Percentiles rank a stretch among this genome's conserved stretches.
Conservation (phyloP, 2,329 filamentous ascomycete genomes). For the Alternaria triticimaculans region DNA sequence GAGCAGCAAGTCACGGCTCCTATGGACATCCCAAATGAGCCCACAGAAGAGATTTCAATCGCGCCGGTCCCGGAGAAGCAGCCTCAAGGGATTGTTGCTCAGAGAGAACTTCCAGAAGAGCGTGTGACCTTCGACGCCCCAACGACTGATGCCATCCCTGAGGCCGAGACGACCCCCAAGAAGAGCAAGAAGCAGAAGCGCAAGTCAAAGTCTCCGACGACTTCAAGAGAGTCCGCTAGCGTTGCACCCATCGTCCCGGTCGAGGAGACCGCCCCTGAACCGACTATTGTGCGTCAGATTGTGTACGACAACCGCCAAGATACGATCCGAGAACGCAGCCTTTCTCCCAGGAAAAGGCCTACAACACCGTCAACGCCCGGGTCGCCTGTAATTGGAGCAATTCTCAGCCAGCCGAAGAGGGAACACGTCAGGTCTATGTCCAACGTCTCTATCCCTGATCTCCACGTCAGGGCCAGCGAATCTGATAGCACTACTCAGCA, state of each 20-base stretch:
- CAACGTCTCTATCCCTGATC: background rate
- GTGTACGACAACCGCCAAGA: background rate
- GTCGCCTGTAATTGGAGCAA: background rate
- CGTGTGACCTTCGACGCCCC: background rate
- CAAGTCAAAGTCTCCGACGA: slow-evolving; percentile 18
- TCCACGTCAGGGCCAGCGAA: background rate
- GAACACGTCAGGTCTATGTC: slow-evolving; percentile 26
- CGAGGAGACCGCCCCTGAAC: background rate
- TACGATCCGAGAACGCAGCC: background rate
- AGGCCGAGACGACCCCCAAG: slow-evolving; percentile 2
- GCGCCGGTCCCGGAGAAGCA: background rate
- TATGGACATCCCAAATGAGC: background rate
- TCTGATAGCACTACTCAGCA: background rate
- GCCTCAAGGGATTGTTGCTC: background rate
- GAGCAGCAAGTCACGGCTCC: background rate
- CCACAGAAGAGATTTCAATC: background rate
- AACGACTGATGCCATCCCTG: slow-evolving; percentile 4
- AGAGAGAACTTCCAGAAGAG: background rate
- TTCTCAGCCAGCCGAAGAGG: slow-evolving; percentile 23
- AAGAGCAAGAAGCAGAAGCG: slow-evolving; percentile 27
- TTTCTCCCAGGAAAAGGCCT: slow-evolving; percentile 1
- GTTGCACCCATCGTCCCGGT: background rate
- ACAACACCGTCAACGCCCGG: slow-evolving; percentile 7
- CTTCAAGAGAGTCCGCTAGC: slow-evolving; percentile 2
- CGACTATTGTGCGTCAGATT: background rate